Evolutionary conservation across 2,329 filamentous ascomycete species (phyloP).

Genomic region (Talaromyces sp.): DNA sequence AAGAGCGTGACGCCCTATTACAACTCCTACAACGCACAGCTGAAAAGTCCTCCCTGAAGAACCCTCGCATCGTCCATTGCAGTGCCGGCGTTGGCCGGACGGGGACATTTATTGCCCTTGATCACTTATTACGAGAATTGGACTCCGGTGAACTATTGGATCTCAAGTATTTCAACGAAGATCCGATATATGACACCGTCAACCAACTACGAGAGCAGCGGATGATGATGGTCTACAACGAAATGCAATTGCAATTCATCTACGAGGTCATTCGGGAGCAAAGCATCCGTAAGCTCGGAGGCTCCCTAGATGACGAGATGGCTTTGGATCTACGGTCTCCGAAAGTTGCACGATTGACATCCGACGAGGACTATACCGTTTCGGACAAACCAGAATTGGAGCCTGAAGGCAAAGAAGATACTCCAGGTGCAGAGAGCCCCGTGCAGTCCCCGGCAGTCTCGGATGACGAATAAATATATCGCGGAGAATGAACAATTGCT

Average conservation of each 20-base stretch:
- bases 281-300: conserved; percentile 34
- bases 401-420: conserved; percentile 26
- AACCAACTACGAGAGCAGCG: conserved; percentile 80
- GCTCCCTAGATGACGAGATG: conserved; percentile 23
- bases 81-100: conserved; percentile 92
- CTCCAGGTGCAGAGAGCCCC: conserved; percentile 28
- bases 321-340: conserved; percentile 33
- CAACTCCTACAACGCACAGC: conserved; percentile 51
- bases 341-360: conserved; percentile 37
- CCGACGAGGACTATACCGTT: conserved; percentile 31
- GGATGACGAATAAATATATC: conserved; percentile 30
- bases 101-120: conserved; percentile 94
- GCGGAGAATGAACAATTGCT: not conserved
- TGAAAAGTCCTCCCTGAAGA: conserved; percentile 50
- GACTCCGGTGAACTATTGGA: conserved; percentile 67
- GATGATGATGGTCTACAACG: conserved; percentile 92
- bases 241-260: conserved; percentile 79
- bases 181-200: conserved; percentile 76
- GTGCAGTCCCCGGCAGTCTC: conserved; percentile 32
- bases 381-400: conserved; percentile 39
- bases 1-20: conserved; percentile 52
- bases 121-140: conserved; percentile 82
- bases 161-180: conserved; percentile 52
- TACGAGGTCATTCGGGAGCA: conserved; percentile 77
- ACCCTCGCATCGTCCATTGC: conserved; percentile 80